Conservation (phyloP, 139 green algal species). For the Eudorina sp. region DNA sequence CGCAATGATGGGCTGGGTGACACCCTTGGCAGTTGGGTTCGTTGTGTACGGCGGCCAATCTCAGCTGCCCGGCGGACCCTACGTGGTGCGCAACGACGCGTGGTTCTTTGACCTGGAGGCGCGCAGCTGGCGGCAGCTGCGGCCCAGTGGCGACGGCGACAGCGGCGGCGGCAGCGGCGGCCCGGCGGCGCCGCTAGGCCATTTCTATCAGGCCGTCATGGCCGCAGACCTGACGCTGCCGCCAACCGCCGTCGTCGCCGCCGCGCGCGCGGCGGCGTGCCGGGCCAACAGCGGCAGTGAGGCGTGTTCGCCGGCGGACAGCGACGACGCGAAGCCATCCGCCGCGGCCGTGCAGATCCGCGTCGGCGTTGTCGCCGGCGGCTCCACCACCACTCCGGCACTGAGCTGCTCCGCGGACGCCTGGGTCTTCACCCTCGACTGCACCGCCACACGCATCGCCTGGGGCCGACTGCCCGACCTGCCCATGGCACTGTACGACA, state of each 20-base stretch:
- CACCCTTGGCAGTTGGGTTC: neutral
- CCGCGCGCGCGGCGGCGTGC: neutral
- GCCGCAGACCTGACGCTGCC: slow-evolving; percentile 1
- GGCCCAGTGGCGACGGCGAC: too few species aligned
- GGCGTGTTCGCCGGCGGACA: neutral
- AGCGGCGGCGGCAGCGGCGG: neutral
- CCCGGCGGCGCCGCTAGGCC: neutral
- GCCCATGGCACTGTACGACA: slow-evolving; percentile 51
- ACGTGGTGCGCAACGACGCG: neutral
- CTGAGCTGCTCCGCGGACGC: slow-evolving; percentile 47
- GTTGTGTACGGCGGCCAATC: slow-evolving; percentile 41
- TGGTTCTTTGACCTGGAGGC: slow-evolving; percentile 51
- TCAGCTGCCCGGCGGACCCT: neutral
- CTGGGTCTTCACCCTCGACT: slow-evolving; percentile 53
- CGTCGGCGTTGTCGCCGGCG: slow-evolving; percentile 48
- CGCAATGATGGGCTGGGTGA: neutral
- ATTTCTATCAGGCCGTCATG: slow-evolving; percentile 34
- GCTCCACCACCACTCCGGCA: slow-evolving; percentile 47
- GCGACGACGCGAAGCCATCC: too few species aligned
- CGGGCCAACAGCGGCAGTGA: neutral
- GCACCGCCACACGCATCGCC: neutral
- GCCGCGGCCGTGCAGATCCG: neutral
- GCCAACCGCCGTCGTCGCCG: neutral
- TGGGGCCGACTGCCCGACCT: slow-evolving; percentile 58
- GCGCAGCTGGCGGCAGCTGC: slow-evolving; percentile 19